A percentile compares a stretch with the other conserved stretches of the same genome.
phyloP scores from a whole-genome alignment of 2,329 filamentous ascomycete species.

The Aaosphaeria arxii region DNA sequence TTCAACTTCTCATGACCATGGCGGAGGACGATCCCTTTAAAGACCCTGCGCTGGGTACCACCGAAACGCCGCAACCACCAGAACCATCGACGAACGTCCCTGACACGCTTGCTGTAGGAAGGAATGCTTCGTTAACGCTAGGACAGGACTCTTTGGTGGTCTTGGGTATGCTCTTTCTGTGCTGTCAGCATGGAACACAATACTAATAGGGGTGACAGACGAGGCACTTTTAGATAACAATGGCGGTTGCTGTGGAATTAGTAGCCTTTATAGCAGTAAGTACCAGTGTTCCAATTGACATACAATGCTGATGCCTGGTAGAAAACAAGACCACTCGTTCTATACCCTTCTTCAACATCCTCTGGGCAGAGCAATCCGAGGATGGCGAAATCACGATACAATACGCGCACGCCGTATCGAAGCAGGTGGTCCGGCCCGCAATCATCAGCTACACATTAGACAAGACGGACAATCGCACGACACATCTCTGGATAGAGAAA shows the following conservation, averaged over 20 bases:
- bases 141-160: conserved; percentile 60
- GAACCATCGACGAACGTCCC: conserved; percentile 8
- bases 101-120: conserved; percentile 52
- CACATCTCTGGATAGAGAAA: conserved; percentile 59
- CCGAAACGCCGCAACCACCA: conserved; percentile 5
- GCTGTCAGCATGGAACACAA: not conserved
- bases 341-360: conserved; percentile 78
- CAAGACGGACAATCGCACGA: conserved; percentile 48
- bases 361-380: conserved; percentile 70
- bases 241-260: conserved; percentile 56
- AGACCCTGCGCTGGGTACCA: conserved; percentile 19
- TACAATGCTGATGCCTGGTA: conserved; percentile 17
- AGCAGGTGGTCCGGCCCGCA: conserved; percentile 58
- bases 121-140: conserved; percentile 59
- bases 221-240: conserved; percentile 51
- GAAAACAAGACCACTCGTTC: conserved; percentile 51
- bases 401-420: conserved; percentile 60
- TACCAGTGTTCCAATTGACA: not conserved
- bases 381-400: conserved; percentile 63
- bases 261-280: conserved; percentile 45
- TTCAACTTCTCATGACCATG: conserved; percentile 20
- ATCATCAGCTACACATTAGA: conserved; percentile 62
- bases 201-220: conserved; percentile 37
- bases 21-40: conserved; percentile 26
- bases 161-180: conserved; percentile 44